A percentile compares a stretch with the other conserved stretches of the same genome.
These are phyloP conservation scores for Trichoderma koningii DNA, from an alignment of 2,329 filamentous ascomycete genomes.

Conservation along the genomic window DNA sequence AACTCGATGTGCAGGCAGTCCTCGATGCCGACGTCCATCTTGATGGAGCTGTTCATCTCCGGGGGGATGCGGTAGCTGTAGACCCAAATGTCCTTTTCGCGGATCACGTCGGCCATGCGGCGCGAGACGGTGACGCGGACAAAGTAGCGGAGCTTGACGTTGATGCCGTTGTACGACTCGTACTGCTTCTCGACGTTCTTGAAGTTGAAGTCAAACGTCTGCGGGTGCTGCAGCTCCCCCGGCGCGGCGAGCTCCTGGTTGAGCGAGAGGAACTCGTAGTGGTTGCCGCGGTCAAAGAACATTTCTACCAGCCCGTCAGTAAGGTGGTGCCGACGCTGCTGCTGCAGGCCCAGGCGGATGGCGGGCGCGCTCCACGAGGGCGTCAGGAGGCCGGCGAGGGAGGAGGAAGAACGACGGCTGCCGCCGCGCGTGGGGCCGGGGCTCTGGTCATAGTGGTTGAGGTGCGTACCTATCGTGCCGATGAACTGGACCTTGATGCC, in stretches of 20 bases:
- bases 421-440: slow-evolving; percentile 7
- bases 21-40: slow-evolving; percentile 99
- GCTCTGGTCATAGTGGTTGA: slow-evolving; percentile 20
- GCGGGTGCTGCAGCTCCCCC: slow-evolving; percentile 96
- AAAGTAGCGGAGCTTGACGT: slow-evolving; percentile 98
- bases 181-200: slow-evolving; percentile 99
- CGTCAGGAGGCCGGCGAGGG: slow-evolving; percentile 8
- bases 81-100: slow-evolving; percentile 99
- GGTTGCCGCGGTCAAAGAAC: slow-evolving; percentile 99
- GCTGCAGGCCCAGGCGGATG: slow-evolving; percentile 26
- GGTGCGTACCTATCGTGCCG: slow-evolving; percentile 79
- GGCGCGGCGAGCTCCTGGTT: slow-evolving; percentile 96
- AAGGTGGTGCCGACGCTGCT: slow-evolving; percentile 9
- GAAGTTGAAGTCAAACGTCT: slow-evolving; percentile 99
- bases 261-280: slow-evolving; percentile 97
- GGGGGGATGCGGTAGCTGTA: slow-evolving; percentile 98
- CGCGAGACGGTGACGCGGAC: slow-evolving; percentile 94
- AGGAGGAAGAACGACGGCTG: slow-evolving; percentile 6
- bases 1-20: slow-evolving; percentile 99
- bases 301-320: slow-evolving; percentile 66
- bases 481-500: slow-evolving; percentile 99
- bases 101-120: slow-evolving; percentile 95
- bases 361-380: slow-evolving; percentile 23
- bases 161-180: slow-evolving; percentile 99
- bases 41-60: slow-evolving; percentile 97